Evolutionary conservation across 345 rosid species (phyloP).

Genomic region (Syzygium aqueum): DNA sequence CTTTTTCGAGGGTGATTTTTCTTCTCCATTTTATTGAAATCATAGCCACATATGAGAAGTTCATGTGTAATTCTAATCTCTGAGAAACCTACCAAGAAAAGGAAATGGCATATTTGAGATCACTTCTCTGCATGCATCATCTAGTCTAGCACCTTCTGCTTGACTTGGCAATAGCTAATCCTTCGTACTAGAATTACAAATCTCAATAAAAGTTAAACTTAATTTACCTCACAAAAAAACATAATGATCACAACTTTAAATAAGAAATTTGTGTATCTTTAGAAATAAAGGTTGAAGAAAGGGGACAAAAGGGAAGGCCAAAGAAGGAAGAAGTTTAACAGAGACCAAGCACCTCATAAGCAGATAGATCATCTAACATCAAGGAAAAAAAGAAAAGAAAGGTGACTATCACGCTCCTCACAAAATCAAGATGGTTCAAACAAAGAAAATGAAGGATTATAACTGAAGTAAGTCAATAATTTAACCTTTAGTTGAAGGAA

Average conservation of each 20-base stretch:
- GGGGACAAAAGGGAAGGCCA: background rate
- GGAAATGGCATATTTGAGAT: slow-evolving; percentile 53
- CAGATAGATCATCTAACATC: background rate
- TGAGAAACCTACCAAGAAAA: slow-evolving; percentile 53
- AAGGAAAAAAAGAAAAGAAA: background rate
- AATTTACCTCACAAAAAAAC: background rate
- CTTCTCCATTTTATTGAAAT: background rate
- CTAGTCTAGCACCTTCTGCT: slow-evolving; percentile 59
- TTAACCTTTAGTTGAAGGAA: background rate
- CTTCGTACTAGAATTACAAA: slow-evolving; percentile 37
- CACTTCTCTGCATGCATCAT: slow-evolving; percentile 32
- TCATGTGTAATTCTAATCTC: background rate
- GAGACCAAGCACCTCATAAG: background rate
- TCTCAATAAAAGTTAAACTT: background rate
- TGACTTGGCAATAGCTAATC: slow-evolving; percentile 69
- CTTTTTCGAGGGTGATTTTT: background rate
- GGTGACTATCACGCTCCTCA: background rate
- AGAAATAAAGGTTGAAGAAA: background rate
- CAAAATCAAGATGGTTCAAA: background rate
- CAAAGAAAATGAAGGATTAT: background rate
- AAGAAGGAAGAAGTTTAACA: background rate
- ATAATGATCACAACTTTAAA: background rate
- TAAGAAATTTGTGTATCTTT: background rate
- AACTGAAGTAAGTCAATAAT: background rate
- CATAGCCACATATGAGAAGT: background rate